phyloP scores from a whole-genome alignment of 352 stramenopile genomes.

The Globisporangium spinosum region DNA sequence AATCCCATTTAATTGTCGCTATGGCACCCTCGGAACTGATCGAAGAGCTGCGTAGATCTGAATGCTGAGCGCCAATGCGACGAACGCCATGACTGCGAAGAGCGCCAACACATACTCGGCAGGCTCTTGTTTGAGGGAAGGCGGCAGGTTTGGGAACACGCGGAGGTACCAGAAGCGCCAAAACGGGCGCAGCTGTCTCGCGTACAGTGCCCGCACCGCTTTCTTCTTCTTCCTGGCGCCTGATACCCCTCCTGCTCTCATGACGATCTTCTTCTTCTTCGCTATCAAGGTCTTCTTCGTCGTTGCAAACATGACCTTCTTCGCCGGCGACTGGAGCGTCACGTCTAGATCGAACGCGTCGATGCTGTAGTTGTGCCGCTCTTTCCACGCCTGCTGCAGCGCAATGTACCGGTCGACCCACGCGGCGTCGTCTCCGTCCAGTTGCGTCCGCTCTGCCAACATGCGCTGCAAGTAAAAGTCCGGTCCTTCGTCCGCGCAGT shows the following conservation, averaged over 20 bases:
- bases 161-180: conserved; percentile 13
- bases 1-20: background rate
- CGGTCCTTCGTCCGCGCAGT: conserved; percentile 18
- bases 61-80: conserved; percentile 10
- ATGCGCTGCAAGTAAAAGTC: conserved; percentile 17
- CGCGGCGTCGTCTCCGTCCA: conserved; percentile 13
- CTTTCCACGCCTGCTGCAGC: conserved; percentile 14
- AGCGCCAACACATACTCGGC: conserved; percentile 15
- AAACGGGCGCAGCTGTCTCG: background rate
- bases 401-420: conserved; percentile 17
- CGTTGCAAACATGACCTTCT: background rate
- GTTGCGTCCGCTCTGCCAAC: conserved; percentile 3
- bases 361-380: conserved; percentile 11
- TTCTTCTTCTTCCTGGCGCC: background rate
- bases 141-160: conserved; percentile 13
- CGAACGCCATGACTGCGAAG: conserved; percentile 9
- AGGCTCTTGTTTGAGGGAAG: conserved; percentile 6
- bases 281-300: background rate
- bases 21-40: background rate
- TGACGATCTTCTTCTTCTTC: background rate
- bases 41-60: conserved; percentile 12
- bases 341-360: conserved; percentile 14
- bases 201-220: background rate
- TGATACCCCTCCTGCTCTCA: background rate
- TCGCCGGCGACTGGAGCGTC: background rate